phyloP scores from a whole-genome alignment of 140 eudicot species.

The Anethum foeniculum region DNA sequence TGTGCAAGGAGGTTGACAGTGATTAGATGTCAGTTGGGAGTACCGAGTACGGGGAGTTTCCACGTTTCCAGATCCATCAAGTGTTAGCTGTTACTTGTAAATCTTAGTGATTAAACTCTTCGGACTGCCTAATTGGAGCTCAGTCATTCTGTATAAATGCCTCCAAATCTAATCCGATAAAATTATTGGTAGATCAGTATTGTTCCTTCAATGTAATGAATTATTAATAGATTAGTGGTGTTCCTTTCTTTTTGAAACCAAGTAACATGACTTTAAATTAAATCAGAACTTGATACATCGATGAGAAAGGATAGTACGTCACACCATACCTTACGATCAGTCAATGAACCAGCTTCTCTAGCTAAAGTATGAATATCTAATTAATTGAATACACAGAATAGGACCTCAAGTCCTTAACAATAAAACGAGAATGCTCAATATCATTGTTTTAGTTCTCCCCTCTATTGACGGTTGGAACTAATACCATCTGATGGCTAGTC shows the following conservation, averaged over 20 bases:
- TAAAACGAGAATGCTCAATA: neutral
- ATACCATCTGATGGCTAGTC: neutral
- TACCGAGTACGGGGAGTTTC: conserved; percentile 15
- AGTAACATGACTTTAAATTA: too few relatives aligned
- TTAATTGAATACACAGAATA: too few relatives aligned
- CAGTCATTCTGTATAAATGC: neutral
- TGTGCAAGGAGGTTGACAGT: conserved; percentile 17
- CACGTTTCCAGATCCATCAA: neutral
- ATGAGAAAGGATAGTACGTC: too few relatives aligned
- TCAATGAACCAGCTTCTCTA: too few relatives aligned
- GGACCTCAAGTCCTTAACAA: too few relatives aligned
- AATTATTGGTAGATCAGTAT: neutral
- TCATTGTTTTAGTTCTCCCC: neutral
- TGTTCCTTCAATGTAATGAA: neutral
- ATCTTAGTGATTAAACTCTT: conserved; percentile 1
- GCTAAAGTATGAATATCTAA: too few relatives aligned
- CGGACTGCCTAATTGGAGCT: neutral
- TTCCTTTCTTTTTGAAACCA: neutral
- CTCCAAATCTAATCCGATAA: neutral
- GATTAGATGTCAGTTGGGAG: conserved; percentile 28
- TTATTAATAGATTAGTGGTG: neutral
- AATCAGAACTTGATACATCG: too few relatives aligned
- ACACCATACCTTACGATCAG: too few relatives aligned
- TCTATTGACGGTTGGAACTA: neutral
- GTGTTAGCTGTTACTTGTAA: conserved; percentile 6